Conservation (phyloP, 2,329 filamentous ascomycete genomes). For the Didymella lethalis region DNA sequence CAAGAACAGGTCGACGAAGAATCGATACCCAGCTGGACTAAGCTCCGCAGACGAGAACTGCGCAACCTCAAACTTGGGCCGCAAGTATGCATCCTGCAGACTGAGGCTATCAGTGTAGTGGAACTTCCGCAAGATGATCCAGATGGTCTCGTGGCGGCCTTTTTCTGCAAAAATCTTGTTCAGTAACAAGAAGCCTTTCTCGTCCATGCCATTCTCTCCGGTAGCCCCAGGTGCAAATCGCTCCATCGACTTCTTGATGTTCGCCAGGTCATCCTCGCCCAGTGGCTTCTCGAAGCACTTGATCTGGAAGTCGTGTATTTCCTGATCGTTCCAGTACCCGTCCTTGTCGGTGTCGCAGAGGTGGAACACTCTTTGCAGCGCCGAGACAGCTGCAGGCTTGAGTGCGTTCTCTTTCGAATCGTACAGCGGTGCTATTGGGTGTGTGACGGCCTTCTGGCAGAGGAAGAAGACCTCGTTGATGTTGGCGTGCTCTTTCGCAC, state of each 20-base stretch:
- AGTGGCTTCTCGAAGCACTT: constrained; percentile 92
- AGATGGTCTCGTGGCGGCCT: constrained; percentile 96
- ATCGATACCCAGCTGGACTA: constrained; percentile 91
- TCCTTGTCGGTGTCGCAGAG: constrained; percentile 97
- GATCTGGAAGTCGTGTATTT: constrained; percentile 88
- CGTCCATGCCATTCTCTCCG: constrained; percentile 72
- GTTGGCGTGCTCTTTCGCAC: constrained; percentile 89
- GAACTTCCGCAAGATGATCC: constrained; percentile 94
- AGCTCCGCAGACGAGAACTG: constrained; percentile 92
- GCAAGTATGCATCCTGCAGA: constrained; percentile 87
- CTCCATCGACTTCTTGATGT: constrained; percentile 87
- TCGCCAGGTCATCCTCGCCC: constrained; percentile 79
- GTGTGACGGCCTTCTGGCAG: constrained; percentile 96
- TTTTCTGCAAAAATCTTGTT: constrained; percentile 98
- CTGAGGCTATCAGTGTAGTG: constrained; percentile 96
- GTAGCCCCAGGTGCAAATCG: constrained; percentile 70
- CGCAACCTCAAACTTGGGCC: constrained; percentile 93
- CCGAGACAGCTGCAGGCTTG: constrained; percentile 88
- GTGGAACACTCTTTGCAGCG: constrained; percentile 90
- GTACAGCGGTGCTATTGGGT: constrained; percentile 94
- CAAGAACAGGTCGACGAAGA: constrained; percentile 96
- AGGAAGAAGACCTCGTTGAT: constrained; percentile 96
- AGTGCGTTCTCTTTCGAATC: constrained; percentile 89
- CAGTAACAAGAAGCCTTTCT: constrained; percentile 83
- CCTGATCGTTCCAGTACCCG: constrained; percentile 85